Evolutionary conservation across 1,284 basidiomycete species (phyloP).

Genomic region (Marasmius sp.): DNA sequence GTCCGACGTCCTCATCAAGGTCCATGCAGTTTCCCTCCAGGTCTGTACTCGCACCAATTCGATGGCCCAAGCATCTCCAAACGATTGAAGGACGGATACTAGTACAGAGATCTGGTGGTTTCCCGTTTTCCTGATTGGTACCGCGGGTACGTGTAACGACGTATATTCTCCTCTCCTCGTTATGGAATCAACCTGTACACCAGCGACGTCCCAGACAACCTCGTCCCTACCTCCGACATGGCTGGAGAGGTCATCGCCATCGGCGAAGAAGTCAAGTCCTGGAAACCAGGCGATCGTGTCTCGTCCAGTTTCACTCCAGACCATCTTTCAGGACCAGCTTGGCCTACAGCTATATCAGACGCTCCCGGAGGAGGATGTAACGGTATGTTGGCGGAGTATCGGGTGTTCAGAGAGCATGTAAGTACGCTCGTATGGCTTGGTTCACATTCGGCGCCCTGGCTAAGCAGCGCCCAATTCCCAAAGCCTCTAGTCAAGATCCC

Average conservation of each 20-base stretch:
- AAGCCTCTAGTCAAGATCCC: too few species aligned
- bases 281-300: constrained; percentile 59
- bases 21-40: constrained; percentile 46
- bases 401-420: background rate
- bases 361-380: background rate
- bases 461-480: constrained; percentile 30
- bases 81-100: background rate
- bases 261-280: constrained; percentile 49
- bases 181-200: background rate
- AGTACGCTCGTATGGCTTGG: background rate
- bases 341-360: background rate
- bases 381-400: background rate
- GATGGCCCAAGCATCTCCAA: background rate
- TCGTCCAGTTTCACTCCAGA: constrained; percentile 43
- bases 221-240: constrained; percentile 60
- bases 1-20: constrained; percentile 13
- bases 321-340: constrained; percentile 24
- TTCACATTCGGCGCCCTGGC: background rate
- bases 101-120: constrained; percentile 40
- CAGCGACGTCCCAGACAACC: constrained; percentile 19
- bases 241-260: constrained; percentile 60
- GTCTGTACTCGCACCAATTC: constrained; percentile 10
- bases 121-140: background rate
- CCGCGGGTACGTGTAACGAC: background rate
- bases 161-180: background rate